Percentiles rank a stretch among this genome's conserved stretches.
Conservation (phyloP, 768 basidiomycete species). For the Suillus alpinus region DNA sequence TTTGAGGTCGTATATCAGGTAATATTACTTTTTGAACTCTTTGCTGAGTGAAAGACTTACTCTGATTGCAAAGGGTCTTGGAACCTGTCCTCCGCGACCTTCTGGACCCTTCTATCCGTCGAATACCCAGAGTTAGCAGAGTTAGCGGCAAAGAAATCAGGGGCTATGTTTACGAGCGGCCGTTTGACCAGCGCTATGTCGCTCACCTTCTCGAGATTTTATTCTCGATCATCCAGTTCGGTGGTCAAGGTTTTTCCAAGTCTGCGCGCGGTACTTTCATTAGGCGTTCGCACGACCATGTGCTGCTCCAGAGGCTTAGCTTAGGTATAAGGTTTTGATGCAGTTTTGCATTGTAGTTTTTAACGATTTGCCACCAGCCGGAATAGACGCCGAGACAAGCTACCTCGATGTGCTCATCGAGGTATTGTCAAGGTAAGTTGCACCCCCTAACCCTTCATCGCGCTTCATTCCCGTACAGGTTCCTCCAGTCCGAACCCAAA, state of each 20-base stretch:
- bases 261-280: slow-evolving; percentile 63
- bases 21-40: slow-evolving; percentile 3
- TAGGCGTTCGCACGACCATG: slow-evolving; percentile 61
- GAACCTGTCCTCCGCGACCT: slow-evolving; percentile 85
- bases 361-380: slow-evolving; percentile 23
- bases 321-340: slow-evolving; percentile 38
- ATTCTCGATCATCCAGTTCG: slow-evolving; percentile 76
- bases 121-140: slow-evolving; percentile 46
- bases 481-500: slow-evolving; percentile 76
- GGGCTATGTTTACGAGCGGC: slow-evolving; percentile 64
- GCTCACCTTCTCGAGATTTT: slow-evolving; percentile 77
- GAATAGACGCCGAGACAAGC: slow-evolving; percentile 50
- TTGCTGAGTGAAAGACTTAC: slow-evolving; percentile 1
- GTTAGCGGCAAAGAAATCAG: slow-evolving; percentile 66
- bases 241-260: slow-evolving; percentile 85
- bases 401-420: slow-evolving; percentile 80
- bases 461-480: slow-evolving; percentile 38
- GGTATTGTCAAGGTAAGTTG: slow-evolving; percentile 66
- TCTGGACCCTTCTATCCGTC: slow-evolving; percentile 64
- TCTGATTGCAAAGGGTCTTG: slow-evolving; percentile 57
- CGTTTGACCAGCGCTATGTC: slow-evolving; percentile 74
- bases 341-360: slow-evolving; percentile 5
- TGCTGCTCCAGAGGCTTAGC: slow-evolving; percentile 60
- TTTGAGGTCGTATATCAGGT: slow-evolving; percentile 90
- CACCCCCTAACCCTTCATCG: background rate